Base-by-base conservation (phyloP, 2,329 filamentous ascomycete genomes). In the Aspergillus felis region DNA sequence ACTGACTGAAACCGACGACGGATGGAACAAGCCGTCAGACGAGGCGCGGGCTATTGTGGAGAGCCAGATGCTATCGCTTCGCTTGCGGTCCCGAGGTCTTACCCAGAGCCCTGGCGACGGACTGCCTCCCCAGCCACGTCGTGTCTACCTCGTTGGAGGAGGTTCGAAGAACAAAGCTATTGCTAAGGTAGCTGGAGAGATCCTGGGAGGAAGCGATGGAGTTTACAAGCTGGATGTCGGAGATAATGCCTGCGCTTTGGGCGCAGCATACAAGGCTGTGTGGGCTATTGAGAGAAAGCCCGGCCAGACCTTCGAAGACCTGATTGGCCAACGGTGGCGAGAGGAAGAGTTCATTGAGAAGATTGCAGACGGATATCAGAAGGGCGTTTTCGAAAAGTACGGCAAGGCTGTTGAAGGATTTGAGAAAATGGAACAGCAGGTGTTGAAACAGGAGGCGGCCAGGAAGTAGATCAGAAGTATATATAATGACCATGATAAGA, bases 201-300 rank as follows among this genome's bases (percentile, higher is more conserved):
- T 97, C 2, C 84, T 99, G 2, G 94, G 94, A 53, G 91, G 91
- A 35, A 84, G 82, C 2, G 94, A 97, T 61, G 94, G 94, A 25
- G 90, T 97, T 27, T 99, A 91, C 78, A 90, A 89, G 75, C 85
- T 99, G 14, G 92, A 97, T 70, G 91, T 97, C 4, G 93, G 94
- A 27, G 92, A 92, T 27, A 97, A 96, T 76, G 93, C 94, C 2
- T 99, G 94, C 76, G 94, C 93, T 10, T 78, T 97, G 14, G 94
- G 94, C 14, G 91, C 91, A 6, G 93, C 93, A 27, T 97, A 97
- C 77, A 97, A 97, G 78, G 93, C 94, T 14, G 87, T 96, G 0
- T 99, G 94, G 94, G 92, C 89, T 1, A 80, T 91, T 55, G 91
- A 94, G 79, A 79, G 90, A 50, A 74, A 75, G 25, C 72, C 66